A percentile compares a stretch with the other conserved stretches of the same genome.
Conservation (phyloP, 1,139 yeast species). For the Pichia sp. region DNA sequence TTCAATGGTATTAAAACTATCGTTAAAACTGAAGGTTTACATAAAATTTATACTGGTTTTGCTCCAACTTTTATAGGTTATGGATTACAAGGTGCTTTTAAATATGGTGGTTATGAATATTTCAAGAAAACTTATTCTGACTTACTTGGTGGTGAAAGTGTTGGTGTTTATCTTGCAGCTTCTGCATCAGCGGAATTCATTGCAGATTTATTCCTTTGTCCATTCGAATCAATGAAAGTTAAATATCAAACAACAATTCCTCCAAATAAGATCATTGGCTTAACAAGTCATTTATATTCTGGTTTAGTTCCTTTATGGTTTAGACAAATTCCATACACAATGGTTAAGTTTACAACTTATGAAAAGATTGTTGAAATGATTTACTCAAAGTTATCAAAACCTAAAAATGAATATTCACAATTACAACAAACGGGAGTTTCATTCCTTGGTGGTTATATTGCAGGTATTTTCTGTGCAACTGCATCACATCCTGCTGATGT, state of each 20-base stretch:
- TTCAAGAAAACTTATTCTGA: slow-evolving; percentile 75
- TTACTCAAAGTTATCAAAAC: slow-evolving; percentile 43
- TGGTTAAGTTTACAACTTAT: slow-evolving; percentile 92
- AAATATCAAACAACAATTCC: slow-evolving; percentile 90
- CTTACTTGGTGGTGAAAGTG: slow-evolving; percentile 63
- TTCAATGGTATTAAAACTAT: slow-evolving; percentile 73
- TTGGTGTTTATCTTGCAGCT: slow-evolving; percentile 71
- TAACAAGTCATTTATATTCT: slow-evolving; percentile 60
- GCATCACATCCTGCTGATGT: slow-evolving; percentile 98
- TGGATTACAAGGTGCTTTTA: slow-evolving; percentile 92
- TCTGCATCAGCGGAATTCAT: slow-evolving; percentile 90
- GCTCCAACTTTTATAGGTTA: slow-evolving; percentile 91
- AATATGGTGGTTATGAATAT: slow-evolving; percentile 87
- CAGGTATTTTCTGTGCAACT: slow-evolving; percentile 91
- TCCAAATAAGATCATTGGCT: slow-evolving; percentile 35
- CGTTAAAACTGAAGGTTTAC: slow-evolving; percentile 61
- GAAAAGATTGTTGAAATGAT: slow-evolving; percentile 79
- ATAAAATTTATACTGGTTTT: slow-evolving; percentile 74
- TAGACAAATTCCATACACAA: slow-evolving; percentile 93
- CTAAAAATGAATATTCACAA: slow-evolving; percentile 48
- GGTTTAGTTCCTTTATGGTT: slow-evolving; percentile 90
- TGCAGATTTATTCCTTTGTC: slow-evolving; percentile 85
- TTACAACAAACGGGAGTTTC: slow-evolving; percentile 87
- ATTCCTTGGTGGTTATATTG: slow-evolving; percentile 89
- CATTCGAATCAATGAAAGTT: slow-evolving; percentile 89